Evolutionary conservation across 208 protist species (phyloP).

Genomic region (Giardia muris): DNA sequence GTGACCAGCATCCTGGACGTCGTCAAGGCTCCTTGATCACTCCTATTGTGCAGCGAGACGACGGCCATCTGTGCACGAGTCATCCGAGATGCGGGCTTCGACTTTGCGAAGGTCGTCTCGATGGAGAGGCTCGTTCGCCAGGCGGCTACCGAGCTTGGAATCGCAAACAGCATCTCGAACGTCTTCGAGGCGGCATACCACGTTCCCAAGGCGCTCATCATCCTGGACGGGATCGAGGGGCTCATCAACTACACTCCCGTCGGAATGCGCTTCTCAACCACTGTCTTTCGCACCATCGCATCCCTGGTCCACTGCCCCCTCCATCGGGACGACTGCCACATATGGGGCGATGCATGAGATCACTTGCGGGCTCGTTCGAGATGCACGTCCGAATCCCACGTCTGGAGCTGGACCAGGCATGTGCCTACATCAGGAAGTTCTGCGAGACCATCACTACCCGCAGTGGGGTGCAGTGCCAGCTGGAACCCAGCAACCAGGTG

Average conservation of each 20-base stretch:
- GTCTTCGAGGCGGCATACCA: conserved; percentile 94
- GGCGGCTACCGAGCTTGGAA: conserved; percentile 40
- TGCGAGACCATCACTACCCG: too few species aligned
- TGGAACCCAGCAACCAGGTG: too few species aligned
- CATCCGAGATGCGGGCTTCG: conserved; percentile 64
- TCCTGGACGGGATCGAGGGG: conserved; percentile 89
- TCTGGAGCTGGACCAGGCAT: background rate
- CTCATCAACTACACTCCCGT: conserved; percentile 75
- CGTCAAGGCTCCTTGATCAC: background rate
- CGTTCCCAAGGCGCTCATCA: conserved; percentile 73
- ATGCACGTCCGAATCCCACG: background rate
- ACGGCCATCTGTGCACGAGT: conserved; percentile 71
- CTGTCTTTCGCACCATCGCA: conserved; percentile 67
- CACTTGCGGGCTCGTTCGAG: background rate
- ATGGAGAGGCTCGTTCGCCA: conserved; percentile 70
- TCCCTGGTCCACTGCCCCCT: background rate
- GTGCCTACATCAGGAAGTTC: too few species aligned
- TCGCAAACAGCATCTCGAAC: conserved; percentile 36
- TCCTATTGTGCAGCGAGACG: background rate
- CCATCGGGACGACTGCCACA: conserved; percentile 8
- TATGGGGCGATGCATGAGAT: background rate
- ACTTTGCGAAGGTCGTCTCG: conserved; percentile 84
- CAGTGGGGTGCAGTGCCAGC: too few species aligned
- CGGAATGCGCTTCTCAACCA: conserved; percentile 88
- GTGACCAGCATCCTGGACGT: background rate